A percentile compares a stretch with the other conserved stretches of the same genome.
Evolutionary conservation across 2,329 filamentous ascomycete species (phyloP).

Genomic region (Trichoderma sp.): DNA sequence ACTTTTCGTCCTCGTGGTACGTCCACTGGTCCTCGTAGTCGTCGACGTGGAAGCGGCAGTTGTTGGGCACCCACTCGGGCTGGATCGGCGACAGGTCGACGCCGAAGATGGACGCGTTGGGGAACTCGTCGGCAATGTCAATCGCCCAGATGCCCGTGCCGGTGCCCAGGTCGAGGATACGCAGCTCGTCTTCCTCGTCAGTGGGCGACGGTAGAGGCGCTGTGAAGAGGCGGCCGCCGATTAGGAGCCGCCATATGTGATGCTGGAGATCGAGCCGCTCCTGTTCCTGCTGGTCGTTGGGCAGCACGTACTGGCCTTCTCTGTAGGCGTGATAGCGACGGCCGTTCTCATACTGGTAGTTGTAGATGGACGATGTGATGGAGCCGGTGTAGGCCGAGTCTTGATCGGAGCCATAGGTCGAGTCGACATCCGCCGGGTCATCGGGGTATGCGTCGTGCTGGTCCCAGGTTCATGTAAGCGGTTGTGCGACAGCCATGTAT

Average conservation of each 20-base stretch:
- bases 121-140: constrained; percentile 54
- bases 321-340: constrained; percentile 51
- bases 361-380: constrained; percentile 45
- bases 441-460: constrained; percentile 24
- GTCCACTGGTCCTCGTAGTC: constrained; percentile 59
- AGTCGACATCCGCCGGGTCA: constrained; percentile 34
- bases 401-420: constrained; percentile 38
- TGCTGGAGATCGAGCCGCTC: constrained; percentile 58
- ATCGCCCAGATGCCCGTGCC: constrained; percentile 65
- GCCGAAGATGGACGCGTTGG: constrained; percentile 42
- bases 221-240: constrained; percentile 46
- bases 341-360: constrained; percentile 50
- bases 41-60: constrained; percentile 66
- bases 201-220: constrained; percentile 41
- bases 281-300: constrained; percentile 56
- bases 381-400: constrained; percentile 37
- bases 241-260: constrained; percentile 51
- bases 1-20: constrained; percentile 40
- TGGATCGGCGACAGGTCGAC: constrained; percentile 62
- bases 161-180: constrained; percentile 59
- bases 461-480: not conserved
- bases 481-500: not conserved
- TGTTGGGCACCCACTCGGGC: constrained; percentile 58
- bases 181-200: constrained; percentile 28
- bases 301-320: constrained; percentile 46